Base-by-base conservation (phyloP, 768 basidiomycete genomes). In the Amanita fuliginea region DNA sequence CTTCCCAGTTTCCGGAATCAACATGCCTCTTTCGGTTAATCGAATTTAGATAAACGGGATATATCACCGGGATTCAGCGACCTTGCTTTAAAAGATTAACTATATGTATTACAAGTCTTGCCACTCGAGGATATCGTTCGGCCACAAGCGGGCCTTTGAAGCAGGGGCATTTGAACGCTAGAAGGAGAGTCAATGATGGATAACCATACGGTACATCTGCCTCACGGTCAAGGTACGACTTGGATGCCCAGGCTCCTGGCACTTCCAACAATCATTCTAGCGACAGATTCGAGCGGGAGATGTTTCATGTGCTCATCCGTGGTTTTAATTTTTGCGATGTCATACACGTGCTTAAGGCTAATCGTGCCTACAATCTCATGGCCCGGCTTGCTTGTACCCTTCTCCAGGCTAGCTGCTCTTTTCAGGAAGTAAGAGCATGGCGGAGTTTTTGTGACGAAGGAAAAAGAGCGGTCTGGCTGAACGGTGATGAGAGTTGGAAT, bases 251-350 rank as follows among this genome's bases (percentile, higher is more conserved):
- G 69, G 54, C 83, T 90, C 72, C 73, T 83, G 46, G 92, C 92
- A 57, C 86, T 89, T 44, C 91, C 94, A 56, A 96, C 70, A 55
- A 98, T 74, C 64, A 87, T 88, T 61, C 83, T 83, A 24, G 90
- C 85, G 46, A 99, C 84, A 57, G 81, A 80, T 72, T 96, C 88
- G 54, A 95, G 73, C 54, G 81, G 78, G 55, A 96, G 74, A 61
- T 86, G 86, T 69, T 78, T 86, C 73, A 96, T 70, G 64, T 91
- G 85, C 55, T 85, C 85, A 69, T 99, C 96, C 60, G 76, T 79
- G 47, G 80, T 76, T 72, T 99, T 99, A 66, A 99, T 87, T 76
- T 89, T 95, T 33, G 95, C 91, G 63, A 99, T 96, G 74, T 98
- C 96, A 67, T 93, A 97, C 63, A 98, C 78, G 73, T 97, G 94